Conservation (phyloP, 2,329 filamentous ascomycete genomes). For the Fonsecaea pedrosoi region DNA sequence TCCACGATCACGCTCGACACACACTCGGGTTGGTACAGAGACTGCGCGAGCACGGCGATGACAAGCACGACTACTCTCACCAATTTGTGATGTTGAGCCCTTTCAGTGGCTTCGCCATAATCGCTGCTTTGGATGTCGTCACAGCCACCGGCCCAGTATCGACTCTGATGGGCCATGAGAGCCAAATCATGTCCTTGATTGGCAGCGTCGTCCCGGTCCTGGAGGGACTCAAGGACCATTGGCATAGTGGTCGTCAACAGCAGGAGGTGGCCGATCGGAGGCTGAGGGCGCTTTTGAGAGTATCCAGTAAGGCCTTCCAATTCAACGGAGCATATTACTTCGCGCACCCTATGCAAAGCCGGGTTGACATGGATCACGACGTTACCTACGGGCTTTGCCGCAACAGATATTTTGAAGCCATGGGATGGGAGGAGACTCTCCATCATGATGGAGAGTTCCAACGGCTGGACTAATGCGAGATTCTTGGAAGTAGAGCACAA, state of each 20-base stretch:
- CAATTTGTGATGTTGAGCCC: conserved; percentile 60
- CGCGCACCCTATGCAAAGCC: conserved; percentile 49
- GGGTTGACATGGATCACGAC: conserved; percentile 52
- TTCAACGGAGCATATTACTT: conserved; percentile 47
- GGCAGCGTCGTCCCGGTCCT: conserved; percentile 61
- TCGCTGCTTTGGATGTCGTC: conserved; percentile 71
- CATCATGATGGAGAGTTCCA: conserved; percentile 30
- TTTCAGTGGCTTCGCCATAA: conserved; percentile 66
- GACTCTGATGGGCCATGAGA: conserved; percentile 52
- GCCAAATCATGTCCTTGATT: conserved; percentile 60
- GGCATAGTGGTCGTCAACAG: conserved; percentile 64
- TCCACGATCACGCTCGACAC: conserved; percentile 30
- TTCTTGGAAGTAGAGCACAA: conserved; percentile 3
- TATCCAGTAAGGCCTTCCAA: conserved; percentile 47
- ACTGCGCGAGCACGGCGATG: conserved; percentile 27
- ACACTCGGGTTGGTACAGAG: conserved; percentile 32
- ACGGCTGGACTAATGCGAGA: conserved; percentile 19
- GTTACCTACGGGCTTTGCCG: conserved; percentile 49
- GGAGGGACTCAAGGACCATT: conserved; percentile 63
- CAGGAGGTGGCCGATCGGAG: conserved; percentile 58
- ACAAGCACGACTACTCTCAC: conserved; percentile 21
- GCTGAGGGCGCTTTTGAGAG: conserved; percentile 52
- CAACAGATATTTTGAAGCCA: conserved; percentile 43
- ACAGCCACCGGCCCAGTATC: conserved; percentile 64
- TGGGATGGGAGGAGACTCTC: conserved; percentile 39